These are phyloP conservation scores for Potentilla sterilis DNA, from an alignment of 306 rosid genomes.

Conservation along the genomic window DNA sequence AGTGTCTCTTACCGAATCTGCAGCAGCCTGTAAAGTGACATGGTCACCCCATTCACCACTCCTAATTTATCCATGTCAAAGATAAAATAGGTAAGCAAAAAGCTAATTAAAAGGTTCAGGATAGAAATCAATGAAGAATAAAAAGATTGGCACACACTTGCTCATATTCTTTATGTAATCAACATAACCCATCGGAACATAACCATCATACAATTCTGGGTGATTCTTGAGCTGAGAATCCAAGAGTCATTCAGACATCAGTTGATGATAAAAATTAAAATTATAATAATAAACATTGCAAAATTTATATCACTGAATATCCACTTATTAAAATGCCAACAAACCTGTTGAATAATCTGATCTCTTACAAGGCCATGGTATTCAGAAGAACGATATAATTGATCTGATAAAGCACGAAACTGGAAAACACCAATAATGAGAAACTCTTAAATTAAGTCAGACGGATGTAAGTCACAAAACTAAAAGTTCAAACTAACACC, in stretches of 20 bases:
- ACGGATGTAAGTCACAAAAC: background rate
- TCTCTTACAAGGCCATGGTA: constrained; percentile 80
- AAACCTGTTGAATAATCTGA: constrained; percentile 80
- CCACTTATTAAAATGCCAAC: constrained; percentile 18
- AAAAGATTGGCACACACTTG: constrained; percentile 52
- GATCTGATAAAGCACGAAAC: constrained; percentile 97
- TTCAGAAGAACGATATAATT: constrained; percentile 80
- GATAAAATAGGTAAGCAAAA: constrained; percentile 24
- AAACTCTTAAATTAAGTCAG: constrained; percentile 15
- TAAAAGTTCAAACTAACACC: constrained; percentile 18
- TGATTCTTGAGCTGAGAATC: constrained; percentile 54
- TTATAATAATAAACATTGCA: background rate
- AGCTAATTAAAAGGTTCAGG: constrained; percentile 1
- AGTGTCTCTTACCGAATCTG: constrained; percentile 74
- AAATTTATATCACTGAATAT: constrained; percentile 13
- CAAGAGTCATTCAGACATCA: constrained; percentile 8
- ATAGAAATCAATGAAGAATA: constrained; percentile 3
- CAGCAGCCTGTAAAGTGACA: constrained; percentile 97
- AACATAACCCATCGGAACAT: constrained; percentile 77
- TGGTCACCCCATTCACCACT: constrained; percentile 99
- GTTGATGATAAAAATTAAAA: background rate
- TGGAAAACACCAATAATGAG: constrained; percentile 39
- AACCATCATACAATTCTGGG: constrained; percentile 63
- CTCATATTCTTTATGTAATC: constrained; percentile 84
- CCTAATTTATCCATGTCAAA: constrained; percentile 52